Evolutionary conservation across 129 eudicot species (phyloP).

Genomic region (Kitagawia praeruptora): DNA sequence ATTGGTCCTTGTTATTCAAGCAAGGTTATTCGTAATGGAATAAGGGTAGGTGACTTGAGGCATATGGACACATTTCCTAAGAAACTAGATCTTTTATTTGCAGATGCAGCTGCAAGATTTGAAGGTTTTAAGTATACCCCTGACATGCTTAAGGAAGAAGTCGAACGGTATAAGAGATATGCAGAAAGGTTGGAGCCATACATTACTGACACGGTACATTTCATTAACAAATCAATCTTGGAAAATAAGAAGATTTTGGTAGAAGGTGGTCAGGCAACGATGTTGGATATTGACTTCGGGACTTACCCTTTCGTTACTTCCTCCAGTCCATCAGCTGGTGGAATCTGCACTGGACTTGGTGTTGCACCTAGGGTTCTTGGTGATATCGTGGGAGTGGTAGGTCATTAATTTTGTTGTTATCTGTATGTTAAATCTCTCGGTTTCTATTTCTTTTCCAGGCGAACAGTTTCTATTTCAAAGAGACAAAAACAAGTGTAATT

Average conservation of each 20-base stretch:
- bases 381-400: slow-evolving; percentile 94
- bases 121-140: slow-evolving; percentile 55
- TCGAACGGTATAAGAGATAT: slow-evolving; percentile 68
- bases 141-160: slow-evolving; percentile 76
- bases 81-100: slow-evolving; percentile 71
- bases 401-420: slow-evolving; percentile 16
- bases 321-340: slow-evolving; percentile 98
- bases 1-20: slow-evolving; percentile 97
- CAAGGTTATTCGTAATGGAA: slow-evolving; percentile 87
- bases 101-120: slow-evolving; percentile 93
- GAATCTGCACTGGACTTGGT: slow-evolving; percentile 98
- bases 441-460: no score
- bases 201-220: slow-evolving; percentile 82
- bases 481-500: not conserved
- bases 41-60: slow-evolving; percentile 89
- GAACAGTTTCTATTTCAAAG: not conserved
- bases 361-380: slow-evolving; percentile 89
- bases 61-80: slow-evolving; percentile 93
- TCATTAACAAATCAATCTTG: slow-evolving; percentile 71
- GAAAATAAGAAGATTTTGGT: slow-evolving; percentile 73
- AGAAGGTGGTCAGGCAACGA: slow-evolving; percentile 99
- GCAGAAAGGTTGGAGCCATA: slow-evolving; percentile 94
- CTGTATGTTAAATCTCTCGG: not conserved
- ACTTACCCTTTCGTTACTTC: slow-evolving; percentile 95
- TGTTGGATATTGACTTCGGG: slow-evolving; percentile 97